Percentiles rank a stretch among this genome's conserved stretches.
Evolutionary conservation across 2,329 filamentous ascomycete genomes (phyloP).

Genomic region (Epichloe brachyelytri): DNA sequence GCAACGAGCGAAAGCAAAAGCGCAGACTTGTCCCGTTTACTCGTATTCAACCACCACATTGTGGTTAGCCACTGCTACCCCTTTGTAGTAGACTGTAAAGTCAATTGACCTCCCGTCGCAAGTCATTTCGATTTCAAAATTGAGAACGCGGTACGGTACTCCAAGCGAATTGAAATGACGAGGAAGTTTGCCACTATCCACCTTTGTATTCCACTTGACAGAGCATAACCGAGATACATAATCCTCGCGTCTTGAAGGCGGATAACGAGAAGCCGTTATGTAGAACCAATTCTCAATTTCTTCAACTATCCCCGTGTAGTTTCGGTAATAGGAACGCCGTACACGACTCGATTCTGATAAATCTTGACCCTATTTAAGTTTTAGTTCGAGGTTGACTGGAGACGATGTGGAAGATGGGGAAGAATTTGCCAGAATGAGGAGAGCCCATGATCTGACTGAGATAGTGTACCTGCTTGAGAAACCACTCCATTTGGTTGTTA

Average conservation of each 20-base stretch:
- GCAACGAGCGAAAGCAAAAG: no score
- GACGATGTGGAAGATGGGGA: background rate
- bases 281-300: background rate
- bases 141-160: background rate
- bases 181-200: background rate
- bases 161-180: background rate
- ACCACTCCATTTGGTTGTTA: constrained; percentile 16
- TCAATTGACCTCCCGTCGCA: background rate
- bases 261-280: background rate
- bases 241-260: background rate
- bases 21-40: background rate
- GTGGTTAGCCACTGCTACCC: background rate
- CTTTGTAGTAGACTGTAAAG: constrained; percentile 1
- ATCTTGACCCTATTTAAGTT: background rate
- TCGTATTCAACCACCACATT: background rate
- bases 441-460: background rate
- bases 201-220: background rate
- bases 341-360: background rate
- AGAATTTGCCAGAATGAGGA: background rate
- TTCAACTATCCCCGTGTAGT: background rate
- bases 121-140: constrained; percentile 1
- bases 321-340: background rate
- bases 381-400: background rate
- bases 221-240: background rate
- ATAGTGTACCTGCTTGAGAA: constrained; percentile 7